phyloP scores from a whole-genome alignment of 2,329 filamentous ascomycete species.

The Westerdykella sp. region DNA sequence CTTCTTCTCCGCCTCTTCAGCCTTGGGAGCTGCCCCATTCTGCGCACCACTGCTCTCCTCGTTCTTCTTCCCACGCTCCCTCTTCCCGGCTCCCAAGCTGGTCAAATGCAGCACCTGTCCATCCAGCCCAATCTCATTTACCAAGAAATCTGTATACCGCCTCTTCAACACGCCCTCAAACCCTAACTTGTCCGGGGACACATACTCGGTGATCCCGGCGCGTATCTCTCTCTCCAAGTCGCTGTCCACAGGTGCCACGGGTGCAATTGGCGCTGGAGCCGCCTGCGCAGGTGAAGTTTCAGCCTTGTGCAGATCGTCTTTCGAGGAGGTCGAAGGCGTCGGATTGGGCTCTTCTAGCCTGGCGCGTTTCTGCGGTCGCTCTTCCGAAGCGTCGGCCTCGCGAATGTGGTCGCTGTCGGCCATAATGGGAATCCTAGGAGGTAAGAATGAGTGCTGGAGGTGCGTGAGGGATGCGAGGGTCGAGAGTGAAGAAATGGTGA shows the following conservation, averaged over 20 bases:
- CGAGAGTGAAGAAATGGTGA: background rate
- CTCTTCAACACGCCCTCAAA: conserved; percentile 64
- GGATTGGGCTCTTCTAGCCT: conserved; percentile 21
- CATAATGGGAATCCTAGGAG: background rate
- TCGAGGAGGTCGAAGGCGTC: conserved; percentile 6
- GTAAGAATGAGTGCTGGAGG: background rate
- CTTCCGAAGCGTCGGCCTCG: conserved; percentile 1
- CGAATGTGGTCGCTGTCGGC: background rate
- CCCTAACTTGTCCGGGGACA: conserved; percentile 51
- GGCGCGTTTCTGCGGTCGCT: conserved; percentile 29
- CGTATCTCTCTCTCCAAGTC: conserved; percentile 39
- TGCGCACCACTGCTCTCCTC: conserved; percentile 14
- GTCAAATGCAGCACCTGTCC: conserved; percentile 70
- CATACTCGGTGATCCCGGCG: conserved; percentile 59
- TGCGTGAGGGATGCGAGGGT: background rate
- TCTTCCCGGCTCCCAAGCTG: conserved; percentile 35
- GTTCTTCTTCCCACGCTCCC: conserved; percentile 16
- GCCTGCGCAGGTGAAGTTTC: background rate
- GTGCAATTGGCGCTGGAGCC: conserved; percentile 7
- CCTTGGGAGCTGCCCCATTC: conserved; percentile 4
- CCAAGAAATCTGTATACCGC: conserved; percentile 83
- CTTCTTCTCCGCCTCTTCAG: conserved; percentile 5
- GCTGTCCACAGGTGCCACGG: conserved; percentile 14
- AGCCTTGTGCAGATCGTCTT: background rate
- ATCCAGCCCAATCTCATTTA: conserved; percentile 76